Evolutionary conservation across 805 yeast species (phyloP).

Genomic region (Lipomyces spencermartinsiae): DNA sequence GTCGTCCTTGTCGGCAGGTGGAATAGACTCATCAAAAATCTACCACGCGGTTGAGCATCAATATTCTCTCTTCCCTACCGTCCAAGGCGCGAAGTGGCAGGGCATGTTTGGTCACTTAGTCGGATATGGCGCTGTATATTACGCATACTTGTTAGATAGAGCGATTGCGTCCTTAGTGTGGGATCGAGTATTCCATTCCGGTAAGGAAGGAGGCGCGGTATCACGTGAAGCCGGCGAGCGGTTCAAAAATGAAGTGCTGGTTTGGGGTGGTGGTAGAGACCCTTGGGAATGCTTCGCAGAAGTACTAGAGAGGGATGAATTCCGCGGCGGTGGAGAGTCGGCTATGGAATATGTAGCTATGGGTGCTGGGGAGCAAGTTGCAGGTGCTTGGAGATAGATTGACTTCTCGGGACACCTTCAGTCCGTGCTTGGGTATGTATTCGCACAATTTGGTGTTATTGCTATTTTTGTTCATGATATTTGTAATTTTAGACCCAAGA

Average conservation of each 20-base stretch:
- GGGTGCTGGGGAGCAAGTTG: constrained; percentile 28
- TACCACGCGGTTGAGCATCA: constrained; percentile 71
- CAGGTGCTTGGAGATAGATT: constrained; percentile 25
- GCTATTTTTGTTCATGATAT: background rate
- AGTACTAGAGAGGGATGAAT: constrained; percentile 67
- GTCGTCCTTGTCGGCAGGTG: constrained; percentile 29
- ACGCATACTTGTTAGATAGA: constrained; percentile 87
- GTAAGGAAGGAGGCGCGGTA: constrained; percentile 63
- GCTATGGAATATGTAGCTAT: constrained; percentile 59
- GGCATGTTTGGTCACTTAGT: constrained; percentile 92
- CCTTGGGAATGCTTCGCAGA: constrained; percentile 88
- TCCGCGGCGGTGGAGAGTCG: constrained; percentile 67
- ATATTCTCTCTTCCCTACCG: constrained; percentile 69
- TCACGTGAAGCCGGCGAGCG: constrained; percentile 75
- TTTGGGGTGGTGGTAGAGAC: constrained; percentile 93
- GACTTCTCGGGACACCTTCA: background rate
- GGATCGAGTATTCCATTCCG: constrained; percentile 63
- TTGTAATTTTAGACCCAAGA: background rate
- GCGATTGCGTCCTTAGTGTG: constrained; percentile 90
- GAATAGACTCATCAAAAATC: constrained; percentile 62
- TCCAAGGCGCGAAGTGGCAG: constrained; percentile 74
- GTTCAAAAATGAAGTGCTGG: constrained; percentile 70
- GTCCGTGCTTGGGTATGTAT: background rate
- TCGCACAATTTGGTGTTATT: background rate
- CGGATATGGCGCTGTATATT: constrained; percentile 93